Evolutionary conservation across 2,329 filamentous ascomycete genomes (phyloP), one percentile per base, ranked within the genome.

Genomic region (Arthrobotrys musiformis): DNA sequence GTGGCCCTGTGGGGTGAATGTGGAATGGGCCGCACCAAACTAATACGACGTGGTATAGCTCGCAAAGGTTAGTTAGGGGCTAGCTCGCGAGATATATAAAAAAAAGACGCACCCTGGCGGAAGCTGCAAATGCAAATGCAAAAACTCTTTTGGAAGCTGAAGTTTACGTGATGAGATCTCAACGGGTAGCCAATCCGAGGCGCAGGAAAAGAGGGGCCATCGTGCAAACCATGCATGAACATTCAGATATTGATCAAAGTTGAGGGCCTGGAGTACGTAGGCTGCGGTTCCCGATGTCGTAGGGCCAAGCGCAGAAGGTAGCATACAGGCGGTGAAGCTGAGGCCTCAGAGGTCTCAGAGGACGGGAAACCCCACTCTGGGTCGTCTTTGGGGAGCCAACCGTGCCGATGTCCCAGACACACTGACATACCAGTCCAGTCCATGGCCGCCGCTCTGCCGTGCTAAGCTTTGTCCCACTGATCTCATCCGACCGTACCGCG

Each of bases 261-360:
- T 44, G 52, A 24, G 28, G 66, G 26, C 52, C 42, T 30, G 28
- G 61, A 50, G 40, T 64, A 74, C 62, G 70, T 60, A 64, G 33
- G 62, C 70, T 54, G 54, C 35, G 72, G 30, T 77, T 64, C 73
- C 73, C 73, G 73, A 77, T 70, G 44, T 35, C 73, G 73, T 70
- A 77, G 62, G 66, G 52, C 73, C 40, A 77, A 61, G 60, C 73
- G 73, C 48, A 48, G 26, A 46, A 52, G 40, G 73, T 70, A 70
- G 48, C 40, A 40, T 66, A 54, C 60, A 70, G 64, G 66, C 73
- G 73, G 70, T 26, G 48, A 13, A 35, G 7, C 11, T 2, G 19
- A 26, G 3, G 17, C 8, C 19, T 11, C 26, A 35, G 50, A 42
- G 9, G 30, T 4, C 4, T 1, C 8, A n/a, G 37, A 42, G 11